Conservation (phyloP, 148 eudicot genomes). For the Vaccinium myrtillus region DNA sequence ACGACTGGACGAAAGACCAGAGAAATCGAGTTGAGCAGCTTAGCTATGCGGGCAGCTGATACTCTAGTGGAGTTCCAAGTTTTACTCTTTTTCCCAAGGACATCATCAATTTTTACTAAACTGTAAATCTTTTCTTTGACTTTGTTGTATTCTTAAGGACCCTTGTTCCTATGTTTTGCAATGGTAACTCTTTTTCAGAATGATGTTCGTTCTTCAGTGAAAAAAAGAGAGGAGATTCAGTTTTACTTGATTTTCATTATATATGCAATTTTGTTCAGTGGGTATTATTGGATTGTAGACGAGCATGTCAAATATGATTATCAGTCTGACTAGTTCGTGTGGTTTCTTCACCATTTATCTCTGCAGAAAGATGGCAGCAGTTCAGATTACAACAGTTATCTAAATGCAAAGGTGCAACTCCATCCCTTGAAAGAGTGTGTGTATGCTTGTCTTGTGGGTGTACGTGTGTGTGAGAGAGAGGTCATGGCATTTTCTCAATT, state of each 20-base stretch:
- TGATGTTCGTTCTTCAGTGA: not conserved
- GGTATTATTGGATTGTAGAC: not conserved
- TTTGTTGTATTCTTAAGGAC: not conserved
- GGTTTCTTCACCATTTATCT: conserved; percentile 10
- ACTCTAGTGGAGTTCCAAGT: conserved; percentile 2
- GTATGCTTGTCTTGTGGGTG: not conserved
- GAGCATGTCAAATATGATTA: not conserved
- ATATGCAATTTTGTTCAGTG: not conserved
- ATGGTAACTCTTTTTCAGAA: not conserved
- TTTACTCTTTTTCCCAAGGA: not conserved
- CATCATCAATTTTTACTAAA: not conserved
- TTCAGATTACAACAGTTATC: conserved; percentile 70
- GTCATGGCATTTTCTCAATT: not conserved
- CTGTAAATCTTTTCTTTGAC: not conserved
- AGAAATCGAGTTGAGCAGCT: not conserved
- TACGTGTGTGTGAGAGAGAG: not conserved
- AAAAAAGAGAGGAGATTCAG: not conserved
- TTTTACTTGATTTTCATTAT: not conserved
- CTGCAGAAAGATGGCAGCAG: conserved; percentile 85
- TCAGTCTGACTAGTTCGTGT: conserved; percentile 4
- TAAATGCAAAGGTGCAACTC: conserved; percentile 70
- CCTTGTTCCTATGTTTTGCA: not conserved
- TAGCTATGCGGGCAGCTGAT: not conserved
- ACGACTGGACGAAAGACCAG: not conserved
- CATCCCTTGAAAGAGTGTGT: not conserved